Percentiles rank a stretch among this genome's conserved stretches.
Evolutionary conservation across 2,329 filamentous ascomycete genomes (phyloP).

Genomic region (Mollisia scopiformis): DNA sequence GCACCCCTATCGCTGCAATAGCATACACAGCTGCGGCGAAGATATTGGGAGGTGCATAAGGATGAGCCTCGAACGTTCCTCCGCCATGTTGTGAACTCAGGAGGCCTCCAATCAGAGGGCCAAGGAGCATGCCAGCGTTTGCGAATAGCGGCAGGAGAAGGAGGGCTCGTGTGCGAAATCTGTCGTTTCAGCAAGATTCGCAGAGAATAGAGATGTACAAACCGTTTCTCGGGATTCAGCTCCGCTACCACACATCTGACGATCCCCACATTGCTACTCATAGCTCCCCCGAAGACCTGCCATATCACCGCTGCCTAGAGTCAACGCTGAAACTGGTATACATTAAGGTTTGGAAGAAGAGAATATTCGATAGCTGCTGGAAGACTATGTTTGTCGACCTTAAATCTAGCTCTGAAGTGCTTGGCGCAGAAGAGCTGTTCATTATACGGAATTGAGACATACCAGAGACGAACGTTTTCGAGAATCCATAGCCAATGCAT

Average conservation of each 20-base stretch:
- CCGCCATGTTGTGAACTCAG: conserved; percentile 39
- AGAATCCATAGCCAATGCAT: conserved; percentile 69
- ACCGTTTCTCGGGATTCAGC: conserved; percentile 69
- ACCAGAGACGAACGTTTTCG: conserved; percentile 58
- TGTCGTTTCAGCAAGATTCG: conserved; percentile 36
- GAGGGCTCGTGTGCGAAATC: conserved; percentile 48
- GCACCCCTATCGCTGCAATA: conserved; percentile 31
- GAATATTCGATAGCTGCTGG: no score
- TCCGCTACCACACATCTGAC: conserved; percentile 71
- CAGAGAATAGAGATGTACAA: neutral
- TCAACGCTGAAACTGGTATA: no score
- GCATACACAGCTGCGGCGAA: conserved; percentile 35
- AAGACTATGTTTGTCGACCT: no score
- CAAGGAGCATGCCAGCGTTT: conserved; percentile 53
- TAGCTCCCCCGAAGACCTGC: conserved; percentile 59
- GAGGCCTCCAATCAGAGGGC: conserved; percentile 52
- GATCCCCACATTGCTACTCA: conserved; percentile 73
- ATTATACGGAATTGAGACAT: no score
- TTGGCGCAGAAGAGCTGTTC: no score
- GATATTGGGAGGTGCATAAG: conserved; percentile 44
- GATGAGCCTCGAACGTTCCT: conserved; percentile 40
- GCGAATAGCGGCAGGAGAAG: conserved; percentile 61
- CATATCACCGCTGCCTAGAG: conserved; percentile 60
- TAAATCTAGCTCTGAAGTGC: no score
- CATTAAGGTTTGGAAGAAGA: no score